phyloP scores from a whole-genome alignment of 139 green algal genomes.

The Chlorella sp. region DNA sequence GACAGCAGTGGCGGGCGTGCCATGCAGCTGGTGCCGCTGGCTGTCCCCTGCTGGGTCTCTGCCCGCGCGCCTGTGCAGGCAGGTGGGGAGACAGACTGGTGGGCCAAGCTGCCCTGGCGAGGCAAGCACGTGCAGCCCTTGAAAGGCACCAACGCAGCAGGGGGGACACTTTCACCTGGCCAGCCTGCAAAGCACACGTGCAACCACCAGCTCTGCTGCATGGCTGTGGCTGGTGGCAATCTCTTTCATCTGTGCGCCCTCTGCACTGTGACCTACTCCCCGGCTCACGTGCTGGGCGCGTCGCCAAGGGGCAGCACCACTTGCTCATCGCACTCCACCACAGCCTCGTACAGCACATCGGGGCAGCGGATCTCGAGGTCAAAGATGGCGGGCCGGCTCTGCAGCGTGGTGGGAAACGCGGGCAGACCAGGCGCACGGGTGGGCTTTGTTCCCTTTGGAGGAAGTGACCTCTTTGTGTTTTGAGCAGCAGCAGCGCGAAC shows the following conservation, averaged over 20 bases:
- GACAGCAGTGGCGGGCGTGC: slow-evolving; percentile 44
- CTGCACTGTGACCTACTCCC: neutral
- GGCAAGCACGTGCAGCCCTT: no score
- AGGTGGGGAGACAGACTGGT: no score
- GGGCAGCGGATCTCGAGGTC: slow-evolving; percentile 80
- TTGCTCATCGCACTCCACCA: slow-evolving; percentile 92
- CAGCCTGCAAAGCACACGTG: slow-evolving; percentile 11
- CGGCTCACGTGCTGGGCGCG: slow-evolving; percentile 36
- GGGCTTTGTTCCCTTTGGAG: no score
- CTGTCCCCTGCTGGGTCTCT: slow-evolving; percentile 10
- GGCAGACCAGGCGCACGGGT: no score
- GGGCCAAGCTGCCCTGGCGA: no score
- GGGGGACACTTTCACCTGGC: no score
- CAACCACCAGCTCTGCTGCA: neutral
- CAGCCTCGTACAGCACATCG: slow-evolving; percentile 74
- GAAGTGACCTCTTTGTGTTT: no score
- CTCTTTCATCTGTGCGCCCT: neutral
- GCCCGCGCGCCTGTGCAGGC: slow-evolving; percentile 22
- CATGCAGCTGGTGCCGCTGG: slow-evolving; percentile 29
- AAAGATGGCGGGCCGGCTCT: slow-evolving; percentile 91
- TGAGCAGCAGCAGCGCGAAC: neutral
- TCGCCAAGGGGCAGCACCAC: slow-evolving; percentile 81
- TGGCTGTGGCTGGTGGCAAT: neutral
- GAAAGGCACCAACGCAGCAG: no score
- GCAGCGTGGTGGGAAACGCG: slow-evolving; percentile 1